Evolutionary conservation across 352 stramenopile species (phyloP).

Genomic region (Phytophthora rubi): DNA sequence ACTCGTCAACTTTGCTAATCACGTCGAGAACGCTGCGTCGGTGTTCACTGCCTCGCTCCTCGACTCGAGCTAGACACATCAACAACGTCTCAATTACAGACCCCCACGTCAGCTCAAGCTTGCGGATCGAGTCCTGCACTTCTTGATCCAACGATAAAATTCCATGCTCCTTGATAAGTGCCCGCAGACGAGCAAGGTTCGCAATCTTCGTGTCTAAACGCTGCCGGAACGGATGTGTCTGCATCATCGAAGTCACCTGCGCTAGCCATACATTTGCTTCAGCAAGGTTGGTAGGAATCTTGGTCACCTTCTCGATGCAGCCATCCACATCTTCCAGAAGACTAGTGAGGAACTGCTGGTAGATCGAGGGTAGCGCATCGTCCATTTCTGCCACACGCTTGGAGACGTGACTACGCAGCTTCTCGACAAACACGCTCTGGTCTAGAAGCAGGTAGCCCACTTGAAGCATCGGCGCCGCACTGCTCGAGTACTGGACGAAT

Average conservation of each 20-base stretch:
- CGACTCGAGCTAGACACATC: conserved; percentile 60
- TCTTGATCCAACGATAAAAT: conserved; percentile 18
- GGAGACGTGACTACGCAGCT: conserved; percentile 40
- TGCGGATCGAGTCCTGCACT: conserved; percentile 40
- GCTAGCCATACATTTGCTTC: conserved; percentile 58
- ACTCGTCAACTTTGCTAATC: conserved; percentile 52
- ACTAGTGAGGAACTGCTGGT: conserved; percentile 53
- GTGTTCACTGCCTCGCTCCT: conserved; percentile 69
- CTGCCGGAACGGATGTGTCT: conserved; percentile 53
- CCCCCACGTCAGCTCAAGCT: conserved; percentile 66
- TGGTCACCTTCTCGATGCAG: conserved; percentile 63
- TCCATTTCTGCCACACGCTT: conserved; percentile 49
- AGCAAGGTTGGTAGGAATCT: conserved; percentile 59
- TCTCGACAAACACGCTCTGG: conserved; percentile 46
- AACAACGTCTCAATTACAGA: conserved; percentile 69
- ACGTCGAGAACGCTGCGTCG: conserved; percentile 64
- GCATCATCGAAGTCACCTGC: conserved; percentile 63
- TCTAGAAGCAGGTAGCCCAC: conserved; percentile 64
- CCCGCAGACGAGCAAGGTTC: conserved; percentile 57
- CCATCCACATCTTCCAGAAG: conserved; percentile 61
- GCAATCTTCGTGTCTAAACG: conserved; percentile 56
- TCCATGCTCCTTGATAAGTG: conserved; percentile 42
- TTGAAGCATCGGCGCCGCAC: conserved; percentile 43
- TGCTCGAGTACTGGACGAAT: conserved; percentile 47
- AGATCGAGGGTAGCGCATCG: conserved; percentile 52